Percentiles rank a stretch among this genome's conserved stretches.
Conservation (phyloP, 23 red algal genomes). For the Gracilariopsis chorda region DNA sequence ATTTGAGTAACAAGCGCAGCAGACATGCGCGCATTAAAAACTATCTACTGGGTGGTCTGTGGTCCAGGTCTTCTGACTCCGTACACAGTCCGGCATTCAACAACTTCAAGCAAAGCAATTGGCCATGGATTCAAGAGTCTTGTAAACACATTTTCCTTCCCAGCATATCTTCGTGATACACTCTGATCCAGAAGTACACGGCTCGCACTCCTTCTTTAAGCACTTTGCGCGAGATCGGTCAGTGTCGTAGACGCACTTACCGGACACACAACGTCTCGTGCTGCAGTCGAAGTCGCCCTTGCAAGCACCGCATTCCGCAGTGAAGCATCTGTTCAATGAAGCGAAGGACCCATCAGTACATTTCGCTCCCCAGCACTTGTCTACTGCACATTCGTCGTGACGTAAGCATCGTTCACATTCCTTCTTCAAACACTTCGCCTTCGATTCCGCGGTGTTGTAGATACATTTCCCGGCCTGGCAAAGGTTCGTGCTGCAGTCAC, state of each 20-base stretch:
- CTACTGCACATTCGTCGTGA: neutral
- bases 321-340: neutral
- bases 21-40: too few species aligned
- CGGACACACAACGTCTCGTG: neutral
- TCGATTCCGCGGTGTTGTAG: neutral
- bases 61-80: too few species aligned
- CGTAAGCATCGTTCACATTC: neutral
- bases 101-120: neutral
- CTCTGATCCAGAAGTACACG: neutral
- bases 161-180: slow-evolving; percentile 20
- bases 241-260: slow-evolving; percentile 4
- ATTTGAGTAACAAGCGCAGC: too few species aligned
- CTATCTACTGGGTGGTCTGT: too few species aligned
- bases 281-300: neutral
- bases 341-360: neutral
- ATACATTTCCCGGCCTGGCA: slow-evolving; percentile 20
- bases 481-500: neutral
- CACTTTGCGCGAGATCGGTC: neutral
- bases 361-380: neutral
- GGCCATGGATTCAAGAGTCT: neutral
- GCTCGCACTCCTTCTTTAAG: neutral
- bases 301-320: neutral
- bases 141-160: neutral
- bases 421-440: slow-evolving; percentile 5
- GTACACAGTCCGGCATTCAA: neutral